These are phyloP conservation scores for Aspergillus sp. DNA, from an alignment of 2,329 filamentous ascomycete genomes.

Conservation along the genomic window DNA sequence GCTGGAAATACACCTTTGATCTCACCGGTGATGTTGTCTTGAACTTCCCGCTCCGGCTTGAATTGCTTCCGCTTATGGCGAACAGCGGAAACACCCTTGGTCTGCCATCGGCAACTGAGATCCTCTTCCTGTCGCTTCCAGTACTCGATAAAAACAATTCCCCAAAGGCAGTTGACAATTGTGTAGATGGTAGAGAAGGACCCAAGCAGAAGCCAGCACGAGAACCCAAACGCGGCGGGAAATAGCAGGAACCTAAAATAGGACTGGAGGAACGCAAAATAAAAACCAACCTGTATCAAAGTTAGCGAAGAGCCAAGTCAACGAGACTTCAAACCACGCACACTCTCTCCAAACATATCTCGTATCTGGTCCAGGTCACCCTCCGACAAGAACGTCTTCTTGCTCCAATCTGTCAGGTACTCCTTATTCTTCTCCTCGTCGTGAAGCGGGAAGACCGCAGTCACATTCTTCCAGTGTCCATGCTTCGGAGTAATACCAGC, in stretches of 20 bases:
- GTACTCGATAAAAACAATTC: conserved; percentile 88
- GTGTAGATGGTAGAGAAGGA: conserved; percentile 85
- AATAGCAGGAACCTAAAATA: conserved; percentile 88
- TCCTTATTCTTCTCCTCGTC: conserved; percentile 75
- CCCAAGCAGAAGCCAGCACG: conserved; percentile 79
- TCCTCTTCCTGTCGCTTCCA: conserved; percentile 95
- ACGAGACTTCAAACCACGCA: conserved; percentile 23
- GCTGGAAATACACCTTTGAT: conserved; percentile 75
- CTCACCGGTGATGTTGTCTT: conserved; percentile 85
- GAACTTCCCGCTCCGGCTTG: conserved; percentile 73
- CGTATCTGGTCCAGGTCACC: conserved; percentile 76
- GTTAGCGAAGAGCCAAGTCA: conserved; percentile 5
- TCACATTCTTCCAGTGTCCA: conserved; percentile 74
- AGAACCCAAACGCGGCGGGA: conserved; percentile 78
- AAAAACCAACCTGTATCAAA: conserved; percentile 73
- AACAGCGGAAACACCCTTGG: conserved; percentile 82
- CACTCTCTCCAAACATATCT: conserved; percentile 72
- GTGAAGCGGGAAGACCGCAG: conserved; percentile 78
- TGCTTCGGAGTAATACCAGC: conserved; percentile 74
- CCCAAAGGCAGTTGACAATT: conserved; percentile 79
- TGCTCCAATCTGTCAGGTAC: conserved; percentile 78
- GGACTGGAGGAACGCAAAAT: conserved; percentile 93
- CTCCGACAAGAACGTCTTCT: conserved; percentile 50
- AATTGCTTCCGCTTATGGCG: conserved; percentile 80
- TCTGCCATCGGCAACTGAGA: conserved; percentile 86